phyloP scores from a whole-genome alignment of 2,329 filamentous ascomycete genomes.

The Westerdykella ornata region DNA sequence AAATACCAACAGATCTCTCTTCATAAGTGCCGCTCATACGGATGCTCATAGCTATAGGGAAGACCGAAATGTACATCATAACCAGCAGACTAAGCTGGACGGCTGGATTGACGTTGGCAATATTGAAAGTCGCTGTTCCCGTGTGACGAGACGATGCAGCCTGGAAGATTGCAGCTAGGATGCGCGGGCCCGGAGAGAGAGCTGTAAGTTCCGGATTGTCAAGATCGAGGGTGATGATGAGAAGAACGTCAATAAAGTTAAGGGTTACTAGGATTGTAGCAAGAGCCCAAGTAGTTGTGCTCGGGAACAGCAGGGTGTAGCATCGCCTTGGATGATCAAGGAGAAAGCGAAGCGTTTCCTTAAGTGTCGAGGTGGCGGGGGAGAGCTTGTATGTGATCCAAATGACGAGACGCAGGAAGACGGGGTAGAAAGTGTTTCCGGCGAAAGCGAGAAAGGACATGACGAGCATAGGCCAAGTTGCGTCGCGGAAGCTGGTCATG shows the following conservation, averaged over 20 bases:
- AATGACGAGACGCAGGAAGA: constrained; percentile 53
- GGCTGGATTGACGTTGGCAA: constrained; percentile 44
- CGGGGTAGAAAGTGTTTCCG: constrained; percentile 53
- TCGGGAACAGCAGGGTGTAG: constrained; percentile 57
- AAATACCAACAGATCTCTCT: constrained; percentile 54
- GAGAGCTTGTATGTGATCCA: constrained; percentile 49
- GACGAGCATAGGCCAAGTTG: constrained; percentile 43
- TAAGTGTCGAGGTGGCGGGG: constrained; percentile 35
- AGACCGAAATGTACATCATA: constrained; percentile 60
- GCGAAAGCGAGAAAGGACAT: constrained; percentile 47
- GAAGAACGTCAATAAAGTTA: constrained; percentile 44
- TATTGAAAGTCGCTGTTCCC: constrained; percentile 44
- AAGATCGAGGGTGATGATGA: constrained; percentile 33
- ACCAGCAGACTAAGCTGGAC: constrained; percentile 53
- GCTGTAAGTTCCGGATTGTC: constrained; percentile 45
- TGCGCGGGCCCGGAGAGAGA: constrained; percentile 42
- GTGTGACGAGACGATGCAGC: constrained; percentile 46
- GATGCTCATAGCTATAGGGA: constrained; percentile 55
- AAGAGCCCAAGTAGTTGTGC: constrained; percentile 52
- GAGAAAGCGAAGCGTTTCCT: constrained; percentile 50
- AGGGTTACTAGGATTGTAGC: constrained; percentile 46
- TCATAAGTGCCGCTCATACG: constrained; percentile 53
- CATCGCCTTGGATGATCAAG: constrained; percentile 58
- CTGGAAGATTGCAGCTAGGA: constrained; percentile 54
- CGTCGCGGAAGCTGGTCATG: constrained; percentile 53